Base-by-base conservation (phyloP, 1,284 basidiomycete species). In the Boletus albobrunnescens region DNA sequence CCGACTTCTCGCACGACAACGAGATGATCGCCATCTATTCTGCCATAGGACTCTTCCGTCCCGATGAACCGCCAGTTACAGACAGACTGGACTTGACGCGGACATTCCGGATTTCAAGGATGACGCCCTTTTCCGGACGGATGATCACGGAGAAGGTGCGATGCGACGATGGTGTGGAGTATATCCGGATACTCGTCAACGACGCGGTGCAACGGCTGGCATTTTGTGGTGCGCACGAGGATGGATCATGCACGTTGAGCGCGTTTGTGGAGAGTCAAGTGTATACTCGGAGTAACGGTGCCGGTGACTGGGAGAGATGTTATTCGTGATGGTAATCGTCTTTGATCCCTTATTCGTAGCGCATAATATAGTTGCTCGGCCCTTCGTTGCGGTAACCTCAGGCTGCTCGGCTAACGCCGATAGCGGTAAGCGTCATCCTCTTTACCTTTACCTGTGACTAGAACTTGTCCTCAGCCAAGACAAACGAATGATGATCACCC, bases 401-500 rank as follows among this genome's bases (percentile, higher is more conserved):
- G n/a, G n/a, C n/a, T n/a, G n/a, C n/a, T n/a, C n/a, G n/a, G n/a
- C n/a, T n/a, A n/a, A n/a, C n/a, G n/a, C n/a, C n/a, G n/a, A n/a
- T n/a, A n/a, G n/a, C n/a, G n/a, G n/a, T n/a, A n/a, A n/a, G n/a
- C n/a, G n/a, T n/a, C n/a, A n/a, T n/a, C n/a, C n/a, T n/a, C n/a
- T n/a, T n/a, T n/a, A n/a, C n/a, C n/a, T n/a, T n/a, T n/a, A n/a
- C n/a, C n/a, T n/a, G n/a, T n/a, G n/a, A n/a, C n/a, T n/a, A n/a
- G n/a, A n/a, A n/a, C n/a, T n/a, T n/a, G n/a, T 12, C 41, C 27
- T 58, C 56, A 69, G 11, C 74, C 75, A 43, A 91, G 83, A 72
- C 76, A 81, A 81, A 64, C 84, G 90, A 60, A 86, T 94, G 80
- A 76, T 89, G 47, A 97, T 99, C 71, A 91, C 93, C 11, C 90